Conservation (phyloP, 1,139 yeast species). For the Suhomyces bribrorum region DNA sequence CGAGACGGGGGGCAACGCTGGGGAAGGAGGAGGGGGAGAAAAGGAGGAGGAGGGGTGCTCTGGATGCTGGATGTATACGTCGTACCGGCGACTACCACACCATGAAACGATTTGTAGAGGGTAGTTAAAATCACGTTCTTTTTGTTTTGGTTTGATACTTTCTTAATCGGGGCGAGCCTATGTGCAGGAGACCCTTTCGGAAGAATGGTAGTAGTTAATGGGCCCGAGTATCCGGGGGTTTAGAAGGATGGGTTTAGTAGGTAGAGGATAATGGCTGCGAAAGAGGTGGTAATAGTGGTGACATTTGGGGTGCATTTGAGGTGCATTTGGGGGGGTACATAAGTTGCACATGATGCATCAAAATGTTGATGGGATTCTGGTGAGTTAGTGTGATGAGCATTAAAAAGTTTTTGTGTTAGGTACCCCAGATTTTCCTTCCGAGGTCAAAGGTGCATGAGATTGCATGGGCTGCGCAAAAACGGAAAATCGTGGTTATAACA, state of each 20-base stretch:
- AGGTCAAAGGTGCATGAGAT: too few relatives aligned
- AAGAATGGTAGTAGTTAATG: too few relatives aligned
- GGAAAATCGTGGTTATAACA: too few relatives aligned
- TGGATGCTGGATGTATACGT: neutral
- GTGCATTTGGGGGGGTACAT: too few relatives aligned
- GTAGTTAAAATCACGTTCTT: slow-evolving; percentile 11
- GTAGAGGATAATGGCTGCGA: slow-evolving; percentile 4
- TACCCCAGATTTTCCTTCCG: slow-evolving; percentile 6
- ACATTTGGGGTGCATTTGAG: too few relatives aligned
- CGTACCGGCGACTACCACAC: neutral
- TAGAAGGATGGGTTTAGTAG: too few relatives aligned
- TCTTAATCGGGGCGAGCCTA: too few relatives aligned
- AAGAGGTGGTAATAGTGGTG: too few relatives aligned
- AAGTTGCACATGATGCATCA: too few relatives aligned
- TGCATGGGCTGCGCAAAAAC: too few relatives aligned
- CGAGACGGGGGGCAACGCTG: neutral
- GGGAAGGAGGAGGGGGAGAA: neutral
- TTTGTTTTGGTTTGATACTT: slow-evolving; percentile 8
- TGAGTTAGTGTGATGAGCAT: neutral
- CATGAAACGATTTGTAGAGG: neutral
- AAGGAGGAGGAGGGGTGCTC: neutral
- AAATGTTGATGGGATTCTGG: neutral
- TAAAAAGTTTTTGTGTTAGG: slow-evolving; percentile 1
- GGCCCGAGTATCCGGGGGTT: too few relatives aligned
- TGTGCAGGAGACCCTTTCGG: neutral